Conservation (phyloP, 2,329 filamentous ascomycete genomes). For the Alternaria arborescens region DNA sequence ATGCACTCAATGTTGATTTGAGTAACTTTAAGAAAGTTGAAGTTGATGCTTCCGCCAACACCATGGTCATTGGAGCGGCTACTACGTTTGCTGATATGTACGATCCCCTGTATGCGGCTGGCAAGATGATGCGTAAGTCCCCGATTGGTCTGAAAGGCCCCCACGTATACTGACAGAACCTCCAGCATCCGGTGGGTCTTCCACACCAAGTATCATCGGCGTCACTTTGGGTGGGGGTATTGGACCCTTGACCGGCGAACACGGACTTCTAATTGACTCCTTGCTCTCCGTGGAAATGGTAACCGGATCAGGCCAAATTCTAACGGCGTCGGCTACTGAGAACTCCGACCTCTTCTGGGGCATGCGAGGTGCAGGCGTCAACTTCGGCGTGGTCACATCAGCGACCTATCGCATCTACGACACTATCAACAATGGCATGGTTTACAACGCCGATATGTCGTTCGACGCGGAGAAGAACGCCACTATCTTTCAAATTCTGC, state of each 20-base stretch:
- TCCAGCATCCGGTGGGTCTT: constrained; percentile 3
- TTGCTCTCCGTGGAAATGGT: constrained; percentile 30
- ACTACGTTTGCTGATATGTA: background rate
- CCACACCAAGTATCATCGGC: constrained; percentile 60
- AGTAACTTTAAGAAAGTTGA: background rate
- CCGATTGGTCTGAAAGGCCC: background rate
- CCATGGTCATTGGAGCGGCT: constrained; percentile 4
- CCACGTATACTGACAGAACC: background rate
- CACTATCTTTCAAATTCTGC: constrained; percentile 4
- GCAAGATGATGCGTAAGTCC: constrained; percentile 6
- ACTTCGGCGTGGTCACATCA: constrained; percentile 45
- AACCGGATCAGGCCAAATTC: constrained; percentile 37
- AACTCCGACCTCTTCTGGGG: constrained; percentile 52
- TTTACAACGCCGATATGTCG: constrained; percentile 12
- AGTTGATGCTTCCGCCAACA: background rate
- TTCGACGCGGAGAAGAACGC: constrained; percentile 1
- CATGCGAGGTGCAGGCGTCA: constrained; percentile 46
- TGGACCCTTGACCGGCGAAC: constrained; percentile 60
- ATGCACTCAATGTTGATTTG: constrained; percentile 2
- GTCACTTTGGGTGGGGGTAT: constrained; percentile 65
- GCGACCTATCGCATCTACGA: constrained; percentile 19
- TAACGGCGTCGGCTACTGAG: constrained; percentile 36
- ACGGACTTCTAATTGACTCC: constrained; percentile 36
- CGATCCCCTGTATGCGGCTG: constrained; percentile 3
- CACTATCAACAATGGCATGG: constrained; percentile 27